Base-by-base conservation (phyloP, 2,329 filamentous ascomycete species). In the Tricladium varicosporioides region DNA sequence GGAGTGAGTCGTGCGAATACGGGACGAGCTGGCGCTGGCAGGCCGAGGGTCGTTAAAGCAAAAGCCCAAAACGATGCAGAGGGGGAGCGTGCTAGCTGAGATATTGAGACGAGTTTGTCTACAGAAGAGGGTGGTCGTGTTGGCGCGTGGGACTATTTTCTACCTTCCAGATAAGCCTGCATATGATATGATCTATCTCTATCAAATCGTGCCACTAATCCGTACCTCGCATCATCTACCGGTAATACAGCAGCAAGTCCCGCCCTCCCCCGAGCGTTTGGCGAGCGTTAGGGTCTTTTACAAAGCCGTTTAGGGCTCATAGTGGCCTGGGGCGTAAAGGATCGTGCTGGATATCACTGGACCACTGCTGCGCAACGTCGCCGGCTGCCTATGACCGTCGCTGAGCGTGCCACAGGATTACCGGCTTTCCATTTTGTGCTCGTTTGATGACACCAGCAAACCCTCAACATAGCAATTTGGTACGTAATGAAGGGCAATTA, bases 371-470 rank as follows among this genome's bases (percentile, higher is more conserved):
- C n/a, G 19, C 49, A 51, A 31, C 19, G 15, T n/a, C 33, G n/a
- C 19, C n/a, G 18, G 22, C 48, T 27, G n/a, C n/a, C n/a, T n/a
- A n/a, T n/a, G n/a, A n/a, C n/a, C n/a, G n/a, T n/a, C n/a, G n/a
- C n/a, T 3, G 22, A 27, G 22, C 22, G 22, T 27, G 22, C 22
- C 22, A 27, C 22, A 27, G 22, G 22, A 27, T 27, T 7, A 27
- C 22, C 47, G 15, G 11, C 45, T 44, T 45, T 18, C 22, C 46
- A 36, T 15, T 15, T 22, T 13, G 16, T 31, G 15, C 36, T 10
- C 31, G 48, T 58, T 61, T 58, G 27, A 67, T 67, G 65, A 67
- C 65, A 66, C 51, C 64, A 66, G 60, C 56, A 66, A 67, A 65
- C 61, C 44, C 59, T 51, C 42, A 22, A 62, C 49, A 19, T 10